Base-by-base conservation (phyloP, 1,284 basidiomycete genomes). In the Peniophora sp. region DNA sequence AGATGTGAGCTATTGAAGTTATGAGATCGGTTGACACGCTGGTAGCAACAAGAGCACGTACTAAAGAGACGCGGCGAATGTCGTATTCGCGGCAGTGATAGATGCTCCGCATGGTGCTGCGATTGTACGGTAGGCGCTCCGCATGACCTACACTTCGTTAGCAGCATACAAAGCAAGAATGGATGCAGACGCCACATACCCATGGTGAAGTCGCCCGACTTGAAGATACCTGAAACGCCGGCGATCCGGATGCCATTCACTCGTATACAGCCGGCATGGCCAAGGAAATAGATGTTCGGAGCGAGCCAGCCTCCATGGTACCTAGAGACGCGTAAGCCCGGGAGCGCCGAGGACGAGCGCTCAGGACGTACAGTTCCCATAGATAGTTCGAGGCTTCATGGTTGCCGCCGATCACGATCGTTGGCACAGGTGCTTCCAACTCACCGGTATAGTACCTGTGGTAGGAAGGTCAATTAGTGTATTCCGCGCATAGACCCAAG, bases 381-480 rank as follows among this genome's bases (percentile, higher is more conserved):
- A 99, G 79, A 65, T 98, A 97, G 62, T 94, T 97, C 50, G 92
- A 95, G 3, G 93, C 93, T 68, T 99, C 96, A 64, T 99, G 96
- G 64, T 99, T 99, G 3, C 97, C 97, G 18, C 97, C 97, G 60
- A 99, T 97, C 48, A 98, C 84, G 27, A 99, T 74, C 0, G 97
- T 99, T 60, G 97, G 70, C 5, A 97, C 68, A 0, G 95, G 94
- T 0, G 96, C 96, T 6, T 63, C 70, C 58, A 78, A 84, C 60
- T 87, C 74, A 1, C 93, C 92, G 0, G 83, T 85, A 64, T 98
- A 99, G 65, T 98, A 96, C 61, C 86, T 87, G 50, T 43, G 23
- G 47, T 24, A 43, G n/a, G 17, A 12, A 27, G 17, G 14, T 51
- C 17, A 47, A 44, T 37, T 17, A n/a, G 6, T 18, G 9, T 9